These are phyloP conservation scores for Polygonum aviculare DNA, from an alignment of 148 eudicot genomes.

Conservation along the genomic window DNA sequence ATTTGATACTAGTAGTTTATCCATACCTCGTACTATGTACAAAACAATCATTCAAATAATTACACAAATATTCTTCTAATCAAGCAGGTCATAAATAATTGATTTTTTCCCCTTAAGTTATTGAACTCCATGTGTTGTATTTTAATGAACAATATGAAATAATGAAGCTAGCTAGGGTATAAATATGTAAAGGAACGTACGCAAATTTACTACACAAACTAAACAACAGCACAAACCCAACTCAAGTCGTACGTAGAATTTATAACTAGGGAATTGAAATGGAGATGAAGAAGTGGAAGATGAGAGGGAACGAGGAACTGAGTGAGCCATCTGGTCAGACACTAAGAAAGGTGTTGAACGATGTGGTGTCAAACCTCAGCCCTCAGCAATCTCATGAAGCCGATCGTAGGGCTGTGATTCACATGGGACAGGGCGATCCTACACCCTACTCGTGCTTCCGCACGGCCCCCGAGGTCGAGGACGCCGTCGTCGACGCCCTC, in stretches of 20 bases:
- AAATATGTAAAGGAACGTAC: no score
- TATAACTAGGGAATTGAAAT: conserved; percentile 7
- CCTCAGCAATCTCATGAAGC: conserved; percentile 23
- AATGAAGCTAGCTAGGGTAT: no score
- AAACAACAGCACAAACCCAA: no score
- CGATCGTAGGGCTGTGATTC: conserved; percentile 10
- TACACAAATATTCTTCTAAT: neutral
- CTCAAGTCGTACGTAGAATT: neutral
- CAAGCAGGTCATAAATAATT: no score
- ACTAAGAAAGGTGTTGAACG: conserved; percentile 26
- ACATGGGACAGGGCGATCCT: conserved; percentile 63
- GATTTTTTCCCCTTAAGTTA: neutral
- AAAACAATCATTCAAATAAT: no score
- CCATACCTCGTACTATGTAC: no score
- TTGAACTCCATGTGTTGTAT: neutral
- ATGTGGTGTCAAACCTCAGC: conserved; percentile 12
- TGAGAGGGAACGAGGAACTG: conserved; percentile 22
- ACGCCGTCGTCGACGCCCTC: conserved; percentile 39
- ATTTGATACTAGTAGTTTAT: no score
- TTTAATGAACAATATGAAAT: neutral
- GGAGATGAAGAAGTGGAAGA: conserved; percentile 23
- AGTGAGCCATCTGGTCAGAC: conserved; percentile 20
- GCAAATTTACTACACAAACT: no score
- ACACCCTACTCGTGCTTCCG: conserved; percentile 40
- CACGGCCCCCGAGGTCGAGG: conserved; percentile 27